Evolutionary conservation across 192 early-diverging fungal genomes (phyloP).

Genomic region (Dimargaris cristalligena): DNA sequence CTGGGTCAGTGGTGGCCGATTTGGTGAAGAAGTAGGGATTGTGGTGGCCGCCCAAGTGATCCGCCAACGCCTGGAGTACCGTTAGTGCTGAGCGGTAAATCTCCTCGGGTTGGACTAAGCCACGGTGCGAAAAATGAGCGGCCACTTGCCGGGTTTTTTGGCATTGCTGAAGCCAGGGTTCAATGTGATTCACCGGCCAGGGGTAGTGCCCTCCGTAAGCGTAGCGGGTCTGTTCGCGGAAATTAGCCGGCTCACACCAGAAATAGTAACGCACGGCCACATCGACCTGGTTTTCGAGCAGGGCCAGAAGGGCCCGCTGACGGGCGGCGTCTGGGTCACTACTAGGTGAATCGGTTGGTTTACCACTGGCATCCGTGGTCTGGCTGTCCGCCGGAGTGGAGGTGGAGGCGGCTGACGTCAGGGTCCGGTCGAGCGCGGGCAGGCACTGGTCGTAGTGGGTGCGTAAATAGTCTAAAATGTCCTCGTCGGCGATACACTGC

Average conservation of each 20-base stretch:
- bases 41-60: background rate
- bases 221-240: background rate
- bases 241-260: constrained; percentile 1
- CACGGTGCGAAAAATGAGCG: background rate
- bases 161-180: background rate
- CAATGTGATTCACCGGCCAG: background rate
- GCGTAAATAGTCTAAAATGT: background rate
- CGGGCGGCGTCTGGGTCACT: no score
- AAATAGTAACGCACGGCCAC: background rate
- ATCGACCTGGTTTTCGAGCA: background rate
- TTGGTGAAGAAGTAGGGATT: constrained; percentile 5
- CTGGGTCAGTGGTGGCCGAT: no score
- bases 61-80: background rate
- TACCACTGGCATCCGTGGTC: no score
- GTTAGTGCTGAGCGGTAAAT: background rate
- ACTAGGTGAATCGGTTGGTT: no score
- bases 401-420: no score
- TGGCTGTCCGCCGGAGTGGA: background rate
- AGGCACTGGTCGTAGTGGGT: background rate
- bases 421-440: background rate
- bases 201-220: background rate
- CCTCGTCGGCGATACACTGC: constrained; percentile 1
- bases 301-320: background rate
- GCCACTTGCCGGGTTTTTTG: background rate
- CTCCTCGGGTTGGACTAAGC: background rate